A percentile compares a stretch with the other conserved stretches of the same genome.
These are phyloP conservation scores for Leishmania arabica DNA, from an alignment of 208 protist genomes.

Conservation along the genomic window DNA sequence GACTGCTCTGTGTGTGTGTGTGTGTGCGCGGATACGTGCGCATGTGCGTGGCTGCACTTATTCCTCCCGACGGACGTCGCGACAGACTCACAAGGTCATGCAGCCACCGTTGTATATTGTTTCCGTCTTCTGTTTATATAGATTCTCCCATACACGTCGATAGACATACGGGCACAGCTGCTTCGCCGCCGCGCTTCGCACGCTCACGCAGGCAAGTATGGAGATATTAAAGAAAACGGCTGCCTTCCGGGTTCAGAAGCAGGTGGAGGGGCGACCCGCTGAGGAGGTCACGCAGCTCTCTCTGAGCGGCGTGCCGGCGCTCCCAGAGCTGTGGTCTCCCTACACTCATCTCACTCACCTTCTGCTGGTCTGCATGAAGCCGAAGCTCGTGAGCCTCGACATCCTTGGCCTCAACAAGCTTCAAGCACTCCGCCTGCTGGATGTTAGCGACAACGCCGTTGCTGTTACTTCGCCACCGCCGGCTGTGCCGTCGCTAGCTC, in stretches of 20 bases:
- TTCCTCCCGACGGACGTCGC: neutral
- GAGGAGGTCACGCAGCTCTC: conserved; percentile 66
- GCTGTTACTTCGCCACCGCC: conserved; percentile 33
- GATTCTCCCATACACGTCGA: neutral
- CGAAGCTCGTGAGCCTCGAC: conserved; percentile 41
- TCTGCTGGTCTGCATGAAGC: conserved; percentile 70
- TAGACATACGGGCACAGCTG: neutral
- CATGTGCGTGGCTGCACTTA: neutral
- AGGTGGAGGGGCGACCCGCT: conserved; percentile 45
- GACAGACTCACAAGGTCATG: neutral
- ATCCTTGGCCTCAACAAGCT: conserved; percentile 36
- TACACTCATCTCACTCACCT: conserved; percentile 63
- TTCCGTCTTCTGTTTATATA: no score
- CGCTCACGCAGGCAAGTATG: conserved; percentile 33
- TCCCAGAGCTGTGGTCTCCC: conserved; percentile 47
- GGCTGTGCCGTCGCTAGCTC: conserved; percentile 31
- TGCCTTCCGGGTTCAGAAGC: conserved; percentile 64
- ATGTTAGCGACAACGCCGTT: conserved; percentile 87
- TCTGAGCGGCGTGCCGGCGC: conserved; percentile 60
- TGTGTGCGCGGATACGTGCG: neutral
- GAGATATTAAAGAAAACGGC: conserved; percentile 76
- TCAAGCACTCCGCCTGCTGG: conserved; percentile 53
- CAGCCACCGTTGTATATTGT: neutral
- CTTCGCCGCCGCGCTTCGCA: neutral
- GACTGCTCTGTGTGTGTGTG: neutral